Conservation (phyloP, 23 red algal species). For the Agarophyton chilense region DNA sequence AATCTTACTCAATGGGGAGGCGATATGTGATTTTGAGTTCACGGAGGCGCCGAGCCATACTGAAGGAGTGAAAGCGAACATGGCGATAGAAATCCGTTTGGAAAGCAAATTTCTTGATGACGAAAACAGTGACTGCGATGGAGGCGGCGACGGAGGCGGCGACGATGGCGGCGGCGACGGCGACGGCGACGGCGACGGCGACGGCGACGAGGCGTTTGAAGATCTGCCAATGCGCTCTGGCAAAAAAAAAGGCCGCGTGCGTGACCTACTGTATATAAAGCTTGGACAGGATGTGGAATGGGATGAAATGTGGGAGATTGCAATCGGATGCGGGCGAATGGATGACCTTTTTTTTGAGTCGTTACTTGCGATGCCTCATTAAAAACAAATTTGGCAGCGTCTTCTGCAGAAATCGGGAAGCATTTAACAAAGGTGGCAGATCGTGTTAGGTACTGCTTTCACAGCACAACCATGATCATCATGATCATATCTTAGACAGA, state of each 20-base stretch:
- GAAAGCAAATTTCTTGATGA: not conserved
- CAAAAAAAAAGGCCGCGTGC: not conserved
- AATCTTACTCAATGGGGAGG: not conserved
- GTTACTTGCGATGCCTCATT: no score
- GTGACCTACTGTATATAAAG: no score
- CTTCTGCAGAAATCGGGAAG: no score
- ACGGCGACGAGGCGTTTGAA: not conserved
- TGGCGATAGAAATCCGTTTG: not conserved
- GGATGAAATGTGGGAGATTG: not conserved
- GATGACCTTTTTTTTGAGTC: not conserved
- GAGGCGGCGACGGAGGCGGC: not conserved
- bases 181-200: not conserved
- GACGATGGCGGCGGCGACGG: not conserved
- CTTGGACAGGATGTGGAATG: not conserved
- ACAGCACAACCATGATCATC: no score
- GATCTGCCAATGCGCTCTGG: no score
- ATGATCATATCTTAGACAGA: no score
- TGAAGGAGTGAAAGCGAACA: constrained; percentile 27
- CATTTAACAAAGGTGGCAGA: no score
- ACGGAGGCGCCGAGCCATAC: constrained; percentile 29
- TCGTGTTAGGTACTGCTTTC: no score
- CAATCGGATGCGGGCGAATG: not conserved
- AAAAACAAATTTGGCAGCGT: no score
- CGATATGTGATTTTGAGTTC: not conserved
- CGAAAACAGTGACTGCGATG: not conserved